Evolutionary conservation across 139 green algal species (phyloP).

Genomic region (Chlamydomonas schloesseri): DNA sequence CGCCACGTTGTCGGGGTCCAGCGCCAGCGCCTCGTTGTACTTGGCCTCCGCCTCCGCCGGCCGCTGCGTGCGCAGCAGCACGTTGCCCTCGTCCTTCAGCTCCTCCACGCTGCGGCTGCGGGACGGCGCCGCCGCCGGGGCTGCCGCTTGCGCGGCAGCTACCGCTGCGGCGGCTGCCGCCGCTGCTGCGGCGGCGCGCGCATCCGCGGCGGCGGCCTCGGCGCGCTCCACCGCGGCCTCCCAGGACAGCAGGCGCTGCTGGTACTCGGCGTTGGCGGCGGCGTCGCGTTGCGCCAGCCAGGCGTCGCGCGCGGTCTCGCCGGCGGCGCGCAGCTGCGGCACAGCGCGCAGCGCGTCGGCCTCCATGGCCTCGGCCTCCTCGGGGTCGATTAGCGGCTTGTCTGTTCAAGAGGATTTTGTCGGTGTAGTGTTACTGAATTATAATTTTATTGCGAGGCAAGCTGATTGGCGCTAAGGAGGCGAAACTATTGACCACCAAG

Average conservation of each 20-base stretch:
- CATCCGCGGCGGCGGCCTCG: constrained; percentile 5
- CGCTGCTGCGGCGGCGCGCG: neutral
- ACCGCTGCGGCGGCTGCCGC: neutral
- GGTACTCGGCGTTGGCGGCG: constrained; percentile 1
- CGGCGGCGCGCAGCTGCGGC: neutral
- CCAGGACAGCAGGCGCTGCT: constrained; percentile 10
- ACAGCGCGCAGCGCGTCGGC: neutral
- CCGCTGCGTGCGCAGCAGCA: neutral
- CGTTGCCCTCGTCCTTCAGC: constrained; percentile 30
- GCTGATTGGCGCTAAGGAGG: no score
- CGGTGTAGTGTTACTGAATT: no score
- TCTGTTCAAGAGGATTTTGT: constrained; percentile 1
- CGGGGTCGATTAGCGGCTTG: neutral
- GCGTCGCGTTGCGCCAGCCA: constrained; percentile 14
- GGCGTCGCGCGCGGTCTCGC: neutral
- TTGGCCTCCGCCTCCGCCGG: neutral
- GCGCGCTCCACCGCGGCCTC: constrained; percentile 14
- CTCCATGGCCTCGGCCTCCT: constrained; percentile 1
- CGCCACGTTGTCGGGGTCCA: neutral
- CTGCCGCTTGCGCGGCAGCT: neutral
- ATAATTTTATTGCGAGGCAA: no score
- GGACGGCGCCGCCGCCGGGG: neutral
- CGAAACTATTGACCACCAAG: no score
- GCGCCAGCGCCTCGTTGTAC: neutral
- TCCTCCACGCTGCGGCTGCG: neutral